Evolutionary conservation across 768 basidiomycete species (phyloP), one percentile per base, ranked within the genome.

Genomic region (Agaricus sinodeliciosus): DNA sequence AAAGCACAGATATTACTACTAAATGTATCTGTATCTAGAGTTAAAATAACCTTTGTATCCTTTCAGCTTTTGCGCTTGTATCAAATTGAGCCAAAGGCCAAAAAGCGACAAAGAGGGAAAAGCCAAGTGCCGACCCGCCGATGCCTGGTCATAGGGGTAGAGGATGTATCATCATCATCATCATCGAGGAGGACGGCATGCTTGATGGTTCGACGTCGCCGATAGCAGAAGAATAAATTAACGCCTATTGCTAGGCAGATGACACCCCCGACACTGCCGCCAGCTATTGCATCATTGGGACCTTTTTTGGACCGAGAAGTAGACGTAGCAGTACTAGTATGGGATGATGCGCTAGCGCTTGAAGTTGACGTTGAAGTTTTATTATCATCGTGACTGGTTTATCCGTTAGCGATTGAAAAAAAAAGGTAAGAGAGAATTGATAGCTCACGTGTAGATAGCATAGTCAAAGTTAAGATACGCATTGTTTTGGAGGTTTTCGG

Each of bases 401-500:
- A 42, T 16, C 2, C 15, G 2, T 43, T 31, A 31, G 31, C 31
- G 7, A 7, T 22, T 19, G 35, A 48, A 27, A n/a, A 12, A 22
- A 25, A 25, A 19, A 18, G 35, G 15, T 13, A 8, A n/a, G 40
- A 28, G 3, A 28, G 13, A 25, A 46, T 25, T 35, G 18, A 5
- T 12, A 26, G 54, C 56, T n/a, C 12, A 57, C 56, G 51, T 57
- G 31, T 57, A 57, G 19, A 57, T 53, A 15, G 56, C 56, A 41
- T 54, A 54, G 28, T 57, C 56, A 19, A 57, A 54, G 35, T 57
- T 57, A 35, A 57, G 26, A 31, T 57, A 57, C 19, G 45, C 41
- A 40, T 54, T 54, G 42, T 43, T 43, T 19, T 49, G 46, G 15
- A 50, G 26, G 9, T 39, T 37, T 12, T 57, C 41, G 3, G 51